Evolutionary conservation across 225 moss, liverwort and hornwort species (phyloP), one percentile per base, ranked within the genome.

Genomic region (Ulota crispa): DNA sequence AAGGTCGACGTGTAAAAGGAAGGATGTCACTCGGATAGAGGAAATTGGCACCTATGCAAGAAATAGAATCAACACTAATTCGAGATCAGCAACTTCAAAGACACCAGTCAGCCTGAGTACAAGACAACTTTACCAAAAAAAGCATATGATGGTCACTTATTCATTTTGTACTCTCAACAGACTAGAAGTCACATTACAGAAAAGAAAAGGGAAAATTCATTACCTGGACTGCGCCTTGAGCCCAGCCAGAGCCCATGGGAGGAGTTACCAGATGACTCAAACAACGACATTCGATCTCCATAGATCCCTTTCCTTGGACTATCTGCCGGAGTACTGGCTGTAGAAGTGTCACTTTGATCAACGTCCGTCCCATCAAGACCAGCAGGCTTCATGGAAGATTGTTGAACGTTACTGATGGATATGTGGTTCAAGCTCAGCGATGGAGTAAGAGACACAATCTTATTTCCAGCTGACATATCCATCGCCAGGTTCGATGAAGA

Each of bases 1-100:
- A 86, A 74, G 97, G 97, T 41, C 95, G 93, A 47, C 97, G 92
- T 31, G 97, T 97, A 71, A 97, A 97, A 60, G 97, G 97, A 66
- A 95, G 88, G 71, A 97, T 88, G 83, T 97, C 97, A 88, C 92
- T 92, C 15, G 97, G 95, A 73, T 89, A 95, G 19, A 97, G 94
- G 78, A 84, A 94, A 82, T 95, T 92, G 59, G 85, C 89, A 70
- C 96, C 96, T 96, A 82, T 45, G 30, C 20, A 72, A 32, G 42
- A 68, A 56, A 65, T 9, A 62, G 28, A 62, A 62, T 47, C 55
- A 77, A 39, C 75, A 65, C 11, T 32, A 27, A 78, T 68, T 70
- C 56, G 24, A n/a, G 57, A 31, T 59, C 79, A 45, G 70, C 57
- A 64, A 64, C 54, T 28, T 50, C 54, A 16, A 43, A 63, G 27